Conservation (phyloP, 148 eudicot species). For the Rhododendron ovatum region DNA sequence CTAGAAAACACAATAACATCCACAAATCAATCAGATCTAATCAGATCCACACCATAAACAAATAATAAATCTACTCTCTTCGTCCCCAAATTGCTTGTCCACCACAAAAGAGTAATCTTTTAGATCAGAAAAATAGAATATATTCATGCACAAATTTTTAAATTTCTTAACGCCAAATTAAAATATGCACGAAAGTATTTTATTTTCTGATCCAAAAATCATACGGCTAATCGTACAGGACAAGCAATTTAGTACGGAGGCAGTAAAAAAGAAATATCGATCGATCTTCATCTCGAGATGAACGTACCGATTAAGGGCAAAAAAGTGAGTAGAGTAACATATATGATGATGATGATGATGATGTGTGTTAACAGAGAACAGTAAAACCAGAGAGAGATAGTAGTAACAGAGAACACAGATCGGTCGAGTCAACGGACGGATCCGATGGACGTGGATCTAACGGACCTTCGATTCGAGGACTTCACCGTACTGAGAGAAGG, state of each 20-base stretch:
- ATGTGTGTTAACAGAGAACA: slow-evolving; percentile 17
- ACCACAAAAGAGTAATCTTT: neutral
- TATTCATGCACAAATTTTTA: neutral
- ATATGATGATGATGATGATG: neutral
- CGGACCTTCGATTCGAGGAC: slow-evolving; percentile 34
- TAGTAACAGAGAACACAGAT: slow-evolving; percentile 26
- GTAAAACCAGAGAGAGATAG: slow-evolving; percentile 34
- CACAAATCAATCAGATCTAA: slow-evolving; percentile 9
- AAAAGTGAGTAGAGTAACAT: slow-evolving; percentile 36
- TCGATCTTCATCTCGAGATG: slow-evolving; percentile 55
- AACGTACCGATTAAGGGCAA: slow-evolving; percentile 82
- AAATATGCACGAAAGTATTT: neutral
- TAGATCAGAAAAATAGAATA: neutral
- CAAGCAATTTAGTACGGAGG: neutral
- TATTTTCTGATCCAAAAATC: neutral
- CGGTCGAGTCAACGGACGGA: slow-evolving; percentile 28
- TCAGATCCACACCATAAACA: neutral
- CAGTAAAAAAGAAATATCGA: slow-evolving; percentile 7
- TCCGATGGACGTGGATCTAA: slow-evolving; percentile 31
- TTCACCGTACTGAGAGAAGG: slow-evolving; percentile 31
- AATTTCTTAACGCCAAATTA: neutral
- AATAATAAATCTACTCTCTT: neutral
- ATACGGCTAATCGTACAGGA: neutral
- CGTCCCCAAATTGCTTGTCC: neutral
- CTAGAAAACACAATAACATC: slow-evolving; percentile 5